phyloP scores from a whole-genome alignment of 345 rosid species.

The Excoecaria cochinchinensis region DNA sequence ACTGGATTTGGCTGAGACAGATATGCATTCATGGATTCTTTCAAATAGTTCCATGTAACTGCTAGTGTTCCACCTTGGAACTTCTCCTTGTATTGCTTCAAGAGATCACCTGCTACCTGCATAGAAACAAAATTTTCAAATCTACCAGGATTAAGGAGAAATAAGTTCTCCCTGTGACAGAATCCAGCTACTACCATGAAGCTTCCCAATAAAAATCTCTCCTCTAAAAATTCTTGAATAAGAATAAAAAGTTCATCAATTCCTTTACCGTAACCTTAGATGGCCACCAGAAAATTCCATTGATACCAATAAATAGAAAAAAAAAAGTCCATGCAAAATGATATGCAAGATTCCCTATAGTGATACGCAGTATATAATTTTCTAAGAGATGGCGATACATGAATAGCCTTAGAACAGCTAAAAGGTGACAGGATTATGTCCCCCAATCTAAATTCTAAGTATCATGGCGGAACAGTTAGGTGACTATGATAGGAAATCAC shows the following conservation, averaged over 20 bases:
- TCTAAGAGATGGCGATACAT: not conserved
- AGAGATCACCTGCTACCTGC: slow-evolving; percentile 88
- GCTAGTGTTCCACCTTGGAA: slow-evolving; percentile 89
- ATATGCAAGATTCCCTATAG: not conserved
- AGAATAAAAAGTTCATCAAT: not conserved
- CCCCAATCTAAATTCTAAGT: not conserved
- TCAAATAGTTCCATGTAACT: slow-evolving; percentile 93
- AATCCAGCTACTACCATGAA: not conserved
- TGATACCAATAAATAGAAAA: not conserved
- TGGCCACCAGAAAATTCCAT: not conserved
- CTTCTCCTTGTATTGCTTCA: slow-evolving; percentile 88
- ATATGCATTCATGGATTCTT: slow-evolving; percentile 88
- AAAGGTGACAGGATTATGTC: not conserved
- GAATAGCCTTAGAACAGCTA: not conserved
- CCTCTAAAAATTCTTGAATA: not conserved
- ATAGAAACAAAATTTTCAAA: slow-evolving; percentile 20
- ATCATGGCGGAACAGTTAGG: not conserved
- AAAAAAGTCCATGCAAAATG: not conserved
- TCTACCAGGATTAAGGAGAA: slow-evolving; percentile 8
- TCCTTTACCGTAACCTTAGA: not conserved
- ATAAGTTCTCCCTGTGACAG: not conserved
- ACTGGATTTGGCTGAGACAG: slow-evolving; percentile 97
- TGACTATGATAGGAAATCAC: not conserved
- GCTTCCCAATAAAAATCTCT: not conserved
- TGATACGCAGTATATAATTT: not conserved